Base-by-base conservation (phyloP, 1,284 basidiomycete genomes). In the Volvariella surrecta region DNA sequence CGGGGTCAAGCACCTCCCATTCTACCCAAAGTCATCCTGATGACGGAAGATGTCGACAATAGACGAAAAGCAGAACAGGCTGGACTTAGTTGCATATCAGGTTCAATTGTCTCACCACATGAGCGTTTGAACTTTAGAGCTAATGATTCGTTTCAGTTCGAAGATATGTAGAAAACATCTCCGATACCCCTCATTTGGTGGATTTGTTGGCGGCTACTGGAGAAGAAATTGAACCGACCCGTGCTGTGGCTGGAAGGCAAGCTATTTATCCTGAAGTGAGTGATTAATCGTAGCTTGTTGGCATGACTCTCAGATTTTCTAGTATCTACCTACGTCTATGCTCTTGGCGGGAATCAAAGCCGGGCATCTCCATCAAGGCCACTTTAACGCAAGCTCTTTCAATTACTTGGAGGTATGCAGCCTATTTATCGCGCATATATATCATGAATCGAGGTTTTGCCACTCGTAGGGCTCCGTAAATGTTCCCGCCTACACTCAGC, bases 341-440 rank as follows among this genome's bases (percentile, higher is more conserved):
- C 64, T 98, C 15, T 62, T 80, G 20, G 89, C 92, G 4, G 95
- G 92, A 1, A 71, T 98, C 43, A 94, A 92, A 60, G 77, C 79
- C 7, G 90, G 90, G 0, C 71, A 85, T 40, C 76, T 94, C 8
- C 76, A 92, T 53, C 89, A 95, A 62, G 96, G 96, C 0, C 84
- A 93, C 59, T 99, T 97, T 68, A 94, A 90, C 56, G 90, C 94
- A 3, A 97, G 90, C 55, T 81, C 85, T 48, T 99, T 91, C 70
- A 99, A 99, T 61, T 99, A 95, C 57, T 73, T 98, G 4, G 93
- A 97, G 72, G 87, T 85, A 41, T 41, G 68, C 52, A n/a, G 22
- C 15, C n/a, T 9, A 34, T 37, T 30, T 24, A 6, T 6, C 11
- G 11, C 6, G 11, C 11, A 6, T 46, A 42, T 8, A 34, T 4